A percentile compares a stretch with the other conserved stretches of the same genome.
Evolutionary conservation across 352 stramenopile genomes (phyloP).

Genomic region (Phytopythium montanum): DNA sequence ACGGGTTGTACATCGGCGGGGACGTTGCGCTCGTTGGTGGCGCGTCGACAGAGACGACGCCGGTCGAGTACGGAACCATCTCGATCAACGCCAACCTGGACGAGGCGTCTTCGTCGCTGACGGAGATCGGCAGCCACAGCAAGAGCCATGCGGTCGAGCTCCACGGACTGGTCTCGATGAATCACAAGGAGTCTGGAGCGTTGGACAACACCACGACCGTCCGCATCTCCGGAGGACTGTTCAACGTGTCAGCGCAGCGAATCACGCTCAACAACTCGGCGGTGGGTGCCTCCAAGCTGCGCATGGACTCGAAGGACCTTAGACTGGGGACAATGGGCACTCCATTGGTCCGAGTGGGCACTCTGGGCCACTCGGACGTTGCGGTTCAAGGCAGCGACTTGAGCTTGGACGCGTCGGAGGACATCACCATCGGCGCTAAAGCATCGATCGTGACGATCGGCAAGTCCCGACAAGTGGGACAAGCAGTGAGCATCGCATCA

Average conservation of each 20-base stretch:
- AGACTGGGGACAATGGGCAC: conserved; percentile 24
- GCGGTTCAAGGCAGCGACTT: conserved; percentile 18
- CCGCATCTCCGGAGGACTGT: conserved; percentile 31
- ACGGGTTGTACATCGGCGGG: conserved; percentile 40
- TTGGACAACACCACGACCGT: conserved; percentile 41
- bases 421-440: conserved; percentile 20
- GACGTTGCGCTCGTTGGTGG: conserved; percentile 47
- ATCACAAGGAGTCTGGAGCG: conserved; percentile 24
- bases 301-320: conserved; percentile 40
- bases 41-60: conserved; percentile 19
- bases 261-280: conserved; percentile 48
- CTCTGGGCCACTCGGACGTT: conserved; percentile 16
- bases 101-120: conserved; percentile 32
- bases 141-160: conserved; percentile 46
- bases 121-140: conserved; percentile 57
- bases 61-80: conserved; percentile 32
- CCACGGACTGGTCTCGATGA: conserved; percentile 54
- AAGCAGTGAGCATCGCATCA: conserved; percentile 30
- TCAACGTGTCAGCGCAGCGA: conserved; percentile 37
- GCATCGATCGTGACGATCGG: conserved; percentile 25
- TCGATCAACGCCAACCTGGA: conserved; percentile 57
- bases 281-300: conserved; percentile 28
- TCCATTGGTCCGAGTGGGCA: conserved; percentile 27
- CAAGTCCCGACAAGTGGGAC: conserved; percentile 12
- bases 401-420: conserved; percentile 23